Base-by-base conservation (phyloP, 805 yeast species). In the Diddensiella santjacobensis region DNA sequence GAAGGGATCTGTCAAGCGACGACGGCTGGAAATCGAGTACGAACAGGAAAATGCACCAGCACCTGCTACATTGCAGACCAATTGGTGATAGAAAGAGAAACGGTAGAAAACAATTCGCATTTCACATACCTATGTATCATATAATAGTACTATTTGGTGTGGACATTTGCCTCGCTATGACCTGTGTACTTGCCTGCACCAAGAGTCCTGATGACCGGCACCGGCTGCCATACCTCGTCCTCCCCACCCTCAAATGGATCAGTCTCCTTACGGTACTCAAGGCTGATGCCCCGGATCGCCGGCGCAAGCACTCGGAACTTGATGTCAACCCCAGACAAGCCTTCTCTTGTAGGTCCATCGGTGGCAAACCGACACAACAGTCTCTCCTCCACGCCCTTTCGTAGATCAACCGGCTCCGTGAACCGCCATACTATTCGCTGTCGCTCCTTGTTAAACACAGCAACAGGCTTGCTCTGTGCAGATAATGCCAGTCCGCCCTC, bases 401-500 rank as follows among this genome's bases (percentile, higher is more conserved):
- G 57, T 19, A 80, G 58, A 2, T 57, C 61, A 8, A 77, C 58
- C 10, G 75, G 49, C 44, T 38, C 52, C 18, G 50, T 43, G 57
- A 81, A 80, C 62, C 84, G 79, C 96, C 97, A 90, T 0, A 93
- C 83, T 49, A 93, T 83, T 67, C 97, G 79, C 57, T 80, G 83
- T 61, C 80, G 82, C 45, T 89, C 97, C 60, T 80, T 84, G 67
- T 84, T 87, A 73, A 89, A 91, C 1, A 95, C 79, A 49, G 97
- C 98, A 48, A 85, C 82, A 3, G 99, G 99, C 63, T 86, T 87
- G 2, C 96, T 84, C 52, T 89, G 81, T 0, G 96, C 97, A 18
- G 81, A 70, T 2, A 84, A 75, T 15, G 79, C 75, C 15, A 43
- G 35, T 8, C 85, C 83, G 31, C 83, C 84, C 15, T 74, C 70